Evolutionary conservation across 2,329 filamentous ascomycete species (phyloP), one percentile per base, ranked within the genome.

Genomic region (Alternaria dauci): DNA sequence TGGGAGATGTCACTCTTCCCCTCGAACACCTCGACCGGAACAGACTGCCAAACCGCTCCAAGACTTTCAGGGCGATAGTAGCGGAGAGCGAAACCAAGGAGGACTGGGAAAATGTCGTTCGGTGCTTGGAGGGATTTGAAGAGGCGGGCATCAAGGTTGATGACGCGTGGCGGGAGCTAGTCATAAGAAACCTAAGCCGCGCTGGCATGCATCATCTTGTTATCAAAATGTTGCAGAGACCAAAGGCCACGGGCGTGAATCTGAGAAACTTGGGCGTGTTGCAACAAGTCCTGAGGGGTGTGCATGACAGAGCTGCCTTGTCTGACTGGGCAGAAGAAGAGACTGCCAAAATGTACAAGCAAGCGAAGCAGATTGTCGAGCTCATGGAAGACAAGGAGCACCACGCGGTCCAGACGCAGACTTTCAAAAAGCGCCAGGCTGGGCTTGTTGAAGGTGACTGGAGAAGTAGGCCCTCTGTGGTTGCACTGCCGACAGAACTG

Each of bases 401-500:
- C 69, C 75, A 42, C 66, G 68, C 9, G 66, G 66, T 44, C 61
- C 59, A 44, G 16, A 23, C 26, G 25, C 51, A n/a, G 16, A 55
- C 28, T 30, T 30, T 30, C 28, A 30, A 30, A 9, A 36, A 36
- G 42, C 52, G 58, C 20, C 30, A 67, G 58, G 67, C 9, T 12
- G 23, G n/a, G 46, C 7, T 25, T 14, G 2, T 5, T 25, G 5
- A 73, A 75, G 53, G 71, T 56, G 56, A 72, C 26, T 63, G 61
- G 50, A 69, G 70, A 43, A 58, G 70, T 8, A 65, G 71, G 44
- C 79, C 81, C 1, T 68, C 71, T 4, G 75, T 81, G 4, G 71
- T 83, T 34, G 81, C 78, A n/a, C 60, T 79, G 28, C 78, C 80
- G 52, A 69, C 83, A 6, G 81, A 82, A 67, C 62, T 84, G 69